Percentiles rank a stretch among this genome's conserved stretches.
phyloP scores from a whole-genome alignment of 352 stramenopile genomes.

The Pythium utonaiense region DNA sequence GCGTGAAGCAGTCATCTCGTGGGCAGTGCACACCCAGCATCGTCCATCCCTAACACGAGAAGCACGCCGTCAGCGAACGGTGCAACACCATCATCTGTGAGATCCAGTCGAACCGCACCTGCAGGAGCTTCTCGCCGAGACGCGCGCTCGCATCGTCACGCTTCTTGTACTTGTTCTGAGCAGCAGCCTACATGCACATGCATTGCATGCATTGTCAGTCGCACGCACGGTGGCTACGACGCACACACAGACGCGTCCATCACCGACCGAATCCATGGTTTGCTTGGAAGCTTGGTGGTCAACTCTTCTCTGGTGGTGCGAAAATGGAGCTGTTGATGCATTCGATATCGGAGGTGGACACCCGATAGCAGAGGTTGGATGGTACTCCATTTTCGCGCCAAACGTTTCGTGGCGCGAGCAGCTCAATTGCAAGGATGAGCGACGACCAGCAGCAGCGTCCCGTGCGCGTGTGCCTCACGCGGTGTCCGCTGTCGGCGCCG shows the following conservation, averaged over 20 bases:
- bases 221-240: too few relatives aligned
- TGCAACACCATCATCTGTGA: background rate
- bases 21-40: conserved; percentile 70
- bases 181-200: background rate
- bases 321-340: conserved; percentile 8
- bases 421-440: conserved; percentile 8
- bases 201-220: background rate
- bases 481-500: conserved; percentile 56
- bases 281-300: background rate
- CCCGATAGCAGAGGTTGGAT: background rate
- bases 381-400: conserved; percentile 15
- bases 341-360: conserved; percentile 2
- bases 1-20: conserved; percentile 67
- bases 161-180: conserved; percentile 49
- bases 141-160: conserved; percentile 71
- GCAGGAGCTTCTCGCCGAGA: conserved; percentile 79
- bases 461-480: conserved; percentile 62
- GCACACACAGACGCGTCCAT: background rate
- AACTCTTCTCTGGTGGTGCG: background rate
- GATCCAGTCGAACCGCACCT: conserved; percentile 34
- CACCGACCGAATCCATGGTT: conserved; percentile 13
- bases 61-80: background rate
- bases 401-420: conserved; percentile 17
- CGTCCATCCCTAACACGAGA: conserved; percentile 56
- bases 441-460: conserved; percentile 20